Percentiles rank a stretch among this genome's conserved stretches.
These are phyloP conservation scores for Chiua virens DNA, from an alignment of 768 basidiomycete genomes.

Conservation along the genomic window DNA sequence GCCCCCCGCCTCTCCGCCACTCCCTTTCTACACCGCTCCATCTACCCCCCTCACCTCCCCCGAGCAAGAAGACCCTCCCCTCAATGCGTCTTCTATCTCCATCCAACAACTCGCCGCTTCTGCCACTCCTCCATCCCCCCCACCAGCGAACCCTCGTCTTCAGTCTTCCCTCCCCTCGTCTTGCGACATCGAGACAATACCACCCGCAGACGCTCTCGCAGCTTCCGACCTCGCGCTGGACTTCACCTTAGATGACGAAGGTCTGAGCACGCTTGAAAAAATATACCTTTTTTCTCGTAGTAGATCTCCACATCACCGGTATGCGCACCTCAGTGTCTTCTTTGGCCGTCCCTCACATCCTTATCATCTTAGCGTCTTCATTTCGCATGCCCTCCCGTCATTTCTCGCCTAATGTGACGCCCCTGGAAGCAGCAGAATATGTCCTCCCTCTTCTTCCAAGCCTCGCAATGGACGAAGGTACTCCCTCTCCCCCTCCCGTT, in stretches of 20 bases:
- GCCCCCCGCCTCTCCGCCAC: conserved; percentile 38
- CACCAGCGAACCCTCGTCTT: conserved; percentile 21
- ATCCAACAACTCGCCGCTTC: conserved; percentile 19
- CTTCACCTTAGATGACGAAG: conserved; percentile 69
- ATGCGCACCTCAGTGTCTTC: conserved; percentile 6
- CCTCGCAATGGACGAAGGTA: conserved; percentile 86
- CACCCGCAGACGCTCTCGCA: conserved; percentile 24
- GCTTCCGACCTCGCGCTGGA: conserved; percentile 35
- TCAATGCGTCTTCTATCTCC: conserved; percentile 18
- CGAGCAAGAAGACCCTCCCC: conserved; percentile 37
- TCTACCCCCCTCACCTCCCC: conserved; percentile 44
- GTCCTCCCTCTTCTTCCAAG: conserved; percentile 86
- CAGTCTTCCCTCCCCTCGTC: conserved; percentile 25
- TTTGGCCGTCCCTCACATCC: conserved; percentile 25
- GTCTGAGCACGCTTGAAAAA: conserved; percentile 81
- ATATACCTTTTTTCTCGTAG: conserved; percentile 89
- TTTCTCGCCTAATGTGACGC: conserved; percentile 74
- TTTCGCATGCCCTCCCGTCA: conserved; percentile 78
- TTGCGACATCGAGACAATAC: conserved; percentile 28
- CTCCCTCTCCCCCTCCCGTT: conserved; percentile 6
- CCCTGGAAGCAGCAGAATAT: conserved; percentile 89
- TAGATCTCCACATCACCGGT: conserved; percentile 61
- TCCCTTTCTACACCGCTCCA: conserved; percentile 49
- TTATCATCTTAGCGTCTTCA: conserved; percentile 60
- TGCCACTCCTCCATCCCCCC: conserved; percentile 23